Evolutionary conservation across 345 rosid species (phyloP), one percentile per base, ranked within the genome.

Genomic region (Reutealis trisperma): DNA sequence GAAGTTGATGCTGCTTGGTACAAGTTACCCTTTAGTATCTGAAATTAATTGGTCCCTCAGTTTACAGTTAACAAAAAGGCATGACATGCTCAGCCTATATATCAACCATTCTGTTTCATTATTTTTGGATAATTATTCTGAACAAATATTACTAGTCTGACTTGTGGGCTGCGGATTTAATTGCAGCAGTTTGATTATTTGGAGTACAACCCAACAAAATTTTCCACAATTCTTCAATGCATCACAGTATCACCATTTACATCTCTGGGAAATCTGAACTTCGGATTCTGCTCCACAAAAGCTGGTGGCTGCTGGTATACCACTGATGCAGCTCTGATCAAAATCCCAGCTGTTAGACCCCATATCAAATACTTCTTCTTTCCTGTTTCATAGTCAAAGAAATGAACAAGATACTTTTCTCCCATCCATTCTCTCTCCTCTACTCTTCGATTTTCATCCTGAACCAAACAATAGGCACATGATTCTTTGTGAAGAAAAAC

Each of bases 341-440:
- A 75, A 61, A 91, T 81, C 63, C 87, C 89, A 9, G 98, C 96
- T 16, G 98, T 93, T 78, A 93, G 77, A 71, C 92, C 94, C 93
- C 90, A 91, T 78, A 89, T 90, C 81, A 85, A 32, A 61, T 80
- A 89, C 75, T 84, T 85, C 47, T 89, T 85, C 41, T 84, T 85
- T 67, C 70, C 86, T 22, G 84, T 78, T 81, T 84, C 83, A 67
- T 89, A 88, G 72, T 90, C 88, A 76, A 93, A 93, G 80, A 70
- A 87, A 68, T 92, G 94, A 76, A 93, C 27, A 69, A 88, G 77
- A 80, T 80, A 89, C 59, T 78, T 72, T 32, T 78, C 81, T 66
- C 81, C 98, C 90, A 84, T 84, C 95, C 93, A 88, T 70, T 91
- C 97, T 79, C 82, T 82, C 64, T 89, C 95, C 78, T 93, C 94